Conservation (phyloP, 1,284 basidiomycete genomes). For the Trametes hirsuta region DNA sequence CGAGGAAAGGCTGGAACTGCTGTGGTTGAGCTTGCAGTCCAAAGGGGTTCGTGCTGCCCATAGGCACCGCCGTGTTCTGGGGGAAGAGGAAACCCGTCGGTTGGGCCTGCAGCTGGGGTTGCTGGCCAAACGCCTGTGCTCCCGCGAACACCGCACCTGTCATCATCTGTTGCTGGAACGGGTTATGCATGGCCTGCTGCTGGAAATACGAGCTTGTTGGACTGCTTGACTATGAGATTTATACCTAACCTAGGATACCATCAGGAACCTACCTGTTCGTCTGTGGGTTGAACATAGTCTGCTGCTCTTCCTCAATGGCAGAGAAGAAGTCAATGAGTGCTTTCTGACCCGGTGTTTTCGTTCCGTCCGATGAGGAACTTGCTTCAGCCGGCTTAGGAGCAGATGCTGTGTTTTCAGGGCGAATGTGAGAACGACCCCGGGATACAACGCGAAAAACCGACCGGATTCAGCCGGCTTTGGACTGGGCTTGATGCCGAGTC, state of each 20-base stretch:
- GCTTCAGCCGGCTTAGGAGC: constrained; percentile 27
- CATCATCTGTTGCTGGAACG: constrained; percentile 72
- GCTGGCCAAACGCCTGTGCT: constrained; percentile 43
- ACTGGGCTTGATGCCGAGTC: constrained; percentile 34
- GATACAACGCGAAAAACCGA: neutral
- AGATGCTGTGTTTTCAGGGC: constrained; percentile 17
- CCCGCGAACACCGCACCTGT: constrained; percentile 49
- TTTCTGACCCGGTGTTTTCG: constrained; percentile 31
- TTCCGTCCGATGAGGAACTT: constrained; percentile 29
- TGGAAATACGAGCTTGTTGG: constrained; percentile 59
- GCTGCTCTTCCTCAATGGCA: constrained; percentile 85
- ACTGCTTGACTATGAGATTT: constrained; percentile 39
- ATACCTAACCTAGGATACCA: neutral
- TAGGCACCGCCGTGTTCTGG: constrained; percentile 37
- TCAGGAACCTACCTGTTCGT: constrained; percentile 51
- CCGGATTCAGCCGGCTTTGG: constrained; percentile 34
- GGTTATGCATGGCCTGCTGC: constrained; percentile 73
- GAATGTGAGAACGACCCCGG: neutral
- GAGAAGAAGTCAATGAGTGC: constrained; percentile 88
- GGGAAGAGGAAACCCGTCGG: constrained; percentile 39
- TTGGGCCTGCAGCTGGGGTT: constrained; percentile 28
- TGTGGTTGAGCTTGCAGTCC: constrained; percentile 37
- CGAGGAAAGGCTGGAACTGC: constrained; percentile 56
- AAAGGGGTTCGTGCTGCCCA: constrained; percentile 50
- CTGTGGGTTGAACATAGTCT: constrained; percentile 72